Percentiles rank a stretch among this genome's conserved stretches.
Evolutionary conservation across 257 asterid species (phyloP).

Genomic region (Galeopsis tetrahit): DNA sequence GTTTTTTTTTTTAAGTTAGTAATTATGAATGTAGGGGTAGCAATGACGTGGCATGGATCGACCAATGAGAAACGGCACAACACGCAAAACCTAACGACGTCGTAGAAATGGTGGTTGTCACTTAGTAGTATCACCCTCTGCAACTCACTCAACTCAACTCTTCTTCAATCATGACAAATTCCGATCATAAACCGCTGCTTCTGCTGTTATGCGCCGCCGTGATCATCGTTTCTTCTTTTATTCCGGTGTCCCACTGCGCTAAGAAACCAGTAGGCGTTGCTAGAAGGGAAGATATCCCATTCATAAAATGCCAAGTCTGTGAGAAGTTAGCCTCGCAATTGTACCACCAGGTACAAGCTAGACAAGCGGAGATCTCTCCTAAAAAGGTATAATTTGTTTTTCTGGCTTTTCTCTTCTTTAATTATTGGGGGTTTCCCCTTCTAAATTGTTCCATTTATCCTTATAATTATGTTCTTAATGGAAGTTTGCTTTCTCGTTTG

Average conservation of each 20-base stretch:
- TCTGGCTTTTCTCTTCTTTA: slow-evolving; percentile 19
- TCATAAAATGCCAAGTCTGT: slow-evolving; percentile 82
- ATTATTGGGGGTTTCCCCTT: no score
- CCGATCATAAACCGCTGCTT: slow-evolving; percentile 25
- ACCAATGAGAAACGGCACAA: slow-evolving; percentile 45
- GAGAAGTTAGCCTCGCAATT: slow-evolving; percentile 69
- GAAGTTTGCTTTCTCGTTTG: neutral
- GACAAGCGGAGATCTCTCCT: slow-evolving; percentile 72
- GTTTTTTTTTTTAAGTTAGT: no score
- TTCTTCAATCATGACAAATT: slow-evolving; percentile 46
- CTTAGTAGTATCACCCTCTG: neutral
- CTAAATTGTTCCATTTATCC: neutral
- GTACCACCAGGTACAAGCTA: slow-evolving; percentile 68
- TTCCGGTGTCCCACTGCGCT: slow-evolving; percentile 56
- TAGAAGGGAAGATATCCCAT: slow-evolving; percentile 90
- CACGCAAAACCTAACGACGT: slow-evolving; percentile 40
- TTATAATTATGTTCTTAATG: neutral
- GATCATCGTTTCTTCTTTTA: slow-evolving; percentile 40
- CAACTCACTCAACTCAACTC: slow-evolving; percentile 5
- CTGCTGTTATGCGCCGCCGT: slow-evolving; percentile 31
- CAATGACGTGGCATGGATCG: slow-evolving; percentile 39
- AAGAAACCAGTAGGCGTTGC: slow-evolving; percentile 74
- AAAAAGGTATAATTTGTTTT: slow-evolving; percentile 56
- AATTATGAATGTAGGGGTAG: neutral
- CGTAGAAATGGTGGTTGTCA: neutral